phyloP scores from a whole-genome alignment of 2,329 filamentous ascomycete species.

The Rutstroemia sydowiana region DNA sequence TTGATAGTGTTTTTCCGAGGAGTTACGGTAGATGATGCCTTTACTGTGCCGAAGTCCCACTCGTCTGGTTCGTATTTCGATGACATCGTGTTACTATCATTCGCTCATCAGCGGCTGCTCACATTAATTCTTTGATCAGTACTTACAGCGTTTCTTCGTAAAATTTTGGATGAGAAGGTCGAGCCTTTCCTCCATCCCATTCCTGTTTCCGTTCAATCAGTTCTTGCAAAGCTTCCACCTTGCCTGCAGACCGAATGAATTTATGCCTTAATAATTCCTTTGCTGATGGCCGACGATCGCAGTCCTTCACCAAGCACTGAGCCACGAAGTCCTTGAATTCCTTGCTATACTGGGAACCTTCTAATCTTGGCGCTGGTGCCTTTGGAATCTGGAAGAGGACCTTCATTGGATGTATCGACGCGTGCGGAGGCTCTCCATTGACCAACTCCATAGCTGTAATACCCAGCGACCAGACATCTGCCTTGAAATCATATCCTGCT shows the following conservation, averaged over 20 bases:
- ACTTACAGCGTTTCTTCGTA: slow-evolving; percentile 83
- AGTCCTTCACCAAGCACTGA: slow-evolving; percentile 86
- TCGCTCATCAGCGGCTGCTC: background rate
- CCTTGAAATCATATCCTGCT: slow-evolving; percentile 76
- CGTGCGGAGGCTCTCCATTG: slow-evolving; percentile 81
- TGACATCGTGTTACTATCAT: slow-evolving; percentile 53
- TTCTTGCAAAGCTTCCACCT: slow-evolving; percentile 80
- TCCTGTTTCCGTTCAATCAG: slow-evolving; percentile 76
- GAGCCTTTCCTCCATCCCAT: slow-evolving; percentile 67
- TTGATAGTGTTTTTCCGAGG: slow-evolving; percentile 46
- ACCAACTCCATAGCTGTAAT: slow-evolving; percentile 90
- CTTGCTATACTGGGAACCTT: slow-evolving; percentile 71
- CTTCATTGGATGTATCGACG: slow-evolving; percentile 85
- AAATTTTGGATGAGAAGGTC: slow-evolving; percentile 67
- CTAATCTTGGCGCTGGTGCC: slow-evolving; percentile 73
- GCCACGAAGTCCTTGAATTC: slow-evolving; percentile 94
- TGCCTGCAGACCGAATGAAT: slow-evolving; percentile 82
- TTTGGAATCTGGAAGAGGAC: slow-evolving; percentile 88
- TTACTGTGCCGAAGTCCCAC: slow-evolving; percentile 95
- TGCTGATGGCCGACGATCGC: slow-evolving; percentile 74
- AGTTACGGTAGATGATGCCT: slow-evolving; percentile 48
- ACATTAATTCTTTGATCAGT: background rate
- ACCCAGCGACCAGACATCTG: slow-evolving; percentile 87
- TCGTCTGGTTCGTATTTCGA: slow-evolving; percentile 67
- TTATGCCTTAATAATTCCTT: slow-evolving; percentile 82